phyloP scores from a whole-genome alignment of 306 rosid species.

The Quercus dentata region DNA sequence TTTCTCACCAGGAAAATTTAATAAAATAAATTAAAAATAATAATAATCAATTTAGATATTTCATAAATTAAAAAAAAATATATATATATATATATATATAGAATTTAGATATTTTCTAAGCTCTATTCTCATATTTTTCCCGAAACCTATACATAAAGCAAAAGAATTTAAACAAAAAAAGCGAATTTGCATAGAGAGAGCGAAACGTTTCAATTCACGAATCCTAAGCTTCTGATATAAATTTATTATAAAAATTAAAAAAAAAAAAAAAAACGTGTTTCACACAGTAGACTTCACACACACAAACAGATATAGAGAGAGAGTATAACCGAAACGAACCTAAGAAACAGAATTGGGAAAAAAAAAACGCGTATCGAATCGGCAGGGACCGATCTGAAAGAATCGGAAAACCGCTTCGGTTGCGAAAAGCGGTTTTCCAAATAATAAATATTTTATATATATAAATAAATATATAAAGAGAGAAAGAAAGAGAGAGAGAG shows the following conservation, averaged over 20 bases:
- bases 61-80: not conserved
- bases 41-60: not conserved
- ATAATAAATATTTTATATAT: not conserved
- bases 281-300: not conserved
- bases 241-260: not conserved
- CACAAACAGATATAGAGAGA: not conserved
- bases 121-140: not conserved
- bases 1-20: not conserved
- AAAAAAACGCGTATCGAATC: not conserved
- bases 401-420: constrained; percentile 18
- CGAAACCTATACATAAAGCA: not conserved
- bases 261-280: not conserved
- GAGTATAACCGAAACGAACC: constrained; percentile 11
- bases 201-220: not conserved
- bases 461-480: not conserved
- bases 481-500: not conserved
- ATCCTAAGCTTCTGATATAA: not conserved
- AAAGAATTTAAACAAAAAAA: not conserved
- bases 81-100: too few relatives aligned
- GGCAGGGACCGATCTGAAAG: constrained; percentile 11
- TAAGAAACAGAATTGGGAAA: not conserved
- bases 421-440: constrained; percentile 8
- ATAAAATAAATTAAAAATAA: not conserved
- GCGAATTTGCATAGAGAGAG: too few relatives aligned
- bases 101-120: too few relatives aligned